These are phyloP conservation scores for Diaporthe sp. DNA, from an alignment of 2,329 filamentous ascomycete genomes.

Conservation along the genomic window DNA sequence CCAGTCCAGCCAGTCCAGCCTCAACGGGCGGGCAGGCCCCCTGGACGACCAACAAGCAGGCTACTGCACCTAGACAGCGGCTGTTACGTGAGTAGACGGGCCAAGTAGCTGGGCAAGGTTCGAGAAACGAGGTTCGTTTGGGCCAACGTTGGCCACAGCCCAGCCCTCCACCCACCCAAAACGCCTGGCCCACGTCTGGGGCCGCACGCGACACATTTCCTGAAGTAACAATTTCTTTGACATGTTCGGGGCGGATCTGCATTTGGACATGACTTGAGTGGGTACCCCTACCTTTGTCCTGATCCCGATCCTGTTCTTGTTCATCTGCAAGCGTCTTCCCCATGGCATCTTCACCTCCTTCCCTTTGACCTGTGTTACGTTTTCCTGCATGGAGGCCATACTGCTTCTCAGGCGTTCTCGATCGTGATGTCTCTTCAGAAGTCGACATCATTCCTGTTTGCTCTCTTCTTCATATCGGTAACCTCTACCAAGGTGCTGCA, in stretches of 20 bases:
- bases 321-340: conserved; percentile 7
- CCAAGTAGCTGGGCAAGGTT: conserved; percentile 19
- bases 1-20: background rate
- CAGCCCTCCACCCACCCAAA: conserved; percentile 24
- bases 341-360: conserved; percentile 10
- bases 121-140: conserved; percentile 22
- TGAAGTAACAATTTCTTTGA: conserved; percentile 24
- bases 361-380: conserved; percentile 3
- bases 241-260: conserved; percentile 23
- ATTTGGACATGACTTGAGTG: conserved; percentile 17
- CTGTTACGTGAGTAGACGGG: conserved; percentile 12
- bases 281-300: conserved; percentile 20
- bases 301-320: background rate
- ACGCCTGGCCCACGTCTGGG: conserved; percentile 17
- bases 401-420: conserved; percentile 20
- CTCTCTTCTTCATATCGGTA: conserved; percentile 20
- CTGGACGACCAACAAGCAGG: background rate
- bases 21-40: background rate
- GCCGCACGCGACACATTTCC: conserved; percentile 24
- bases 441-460: conserved; percentile 15
- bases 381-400: conserved; percentile 22
- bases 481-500: conserved; percentile 11
- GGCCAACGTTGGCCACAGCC: background rate
- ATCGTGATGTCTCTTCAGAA: conserved; percentile 25
- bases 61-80: background rate